These are phyloP conservation scores for Globisporangium uncinulatum DNA, from an alignment of 352 stramenopile species.

Conservation along the genomic window DNA sequence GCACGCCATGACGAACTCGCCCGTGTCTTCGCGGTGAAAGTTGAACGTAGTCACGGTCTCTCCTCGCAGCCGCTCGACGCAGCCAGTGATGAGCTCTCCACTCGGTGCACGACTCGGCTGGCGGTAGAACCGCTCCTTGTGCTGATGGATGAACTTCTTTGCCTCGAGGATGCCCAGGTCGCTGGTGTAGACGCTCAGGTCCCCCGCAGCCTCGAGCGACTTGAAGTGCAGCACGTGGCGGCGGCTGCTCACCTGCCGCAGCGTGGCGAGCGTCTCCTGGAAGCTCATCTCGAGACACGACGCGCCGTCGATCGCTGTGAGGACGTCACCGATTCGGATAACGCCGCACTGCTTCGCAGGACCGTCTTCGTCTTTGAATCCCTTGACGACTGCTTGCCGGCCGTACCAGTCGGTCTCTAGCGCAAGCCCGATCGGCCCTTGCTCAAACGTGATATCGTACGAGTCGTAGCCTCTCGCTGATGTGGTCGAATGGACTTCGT, in stretches of 20 bases:
- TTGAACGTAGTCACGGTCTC: constrained; percentile 83
- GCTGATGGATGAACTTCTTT: constrained; percentile 68
- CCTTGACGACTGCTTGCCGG: constrained; percentile 65
- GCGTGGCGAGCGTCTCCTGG: constrained; percentile 39
- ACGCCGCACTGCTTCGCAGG: constrained; percentile 49
- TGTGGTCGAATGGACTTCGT: constrained; percentile 6
- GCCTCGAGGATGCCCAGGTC: constrained; percentile 59
- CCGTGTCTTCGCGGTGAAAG: constrained; percentile 77
- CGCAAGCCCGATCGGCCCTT: constrained; percentile 53
- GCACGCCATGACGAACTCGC: constrained; percentile 69
- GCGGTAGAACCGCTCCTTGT: constrained; percentile 76
- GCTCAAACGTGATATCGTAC: constrained; percentile 63
- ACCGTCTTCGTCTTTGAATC: constrained; percentile 47
- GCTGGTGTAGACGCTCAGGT: constrained; percentile 60
- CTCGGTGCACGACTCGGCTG: constrained; percentile 11
- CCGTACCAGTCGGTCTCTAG: constrained; percentile 77
- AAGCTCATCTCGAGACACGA: constrained; percentile 71
- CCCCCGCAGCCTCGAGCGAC: constrained; percentile 52
- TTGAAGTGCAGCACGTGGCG: constrained; percentile 71
- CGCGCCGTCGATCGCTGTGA: constrained; percentile 65
- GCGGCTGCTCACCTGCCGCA: constrained; percentile 34
- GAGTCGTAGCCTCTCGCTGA: constrained; percentile 49
- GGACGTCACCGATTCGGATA: constrained; percentile 62
- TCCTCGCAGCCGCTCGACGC: constrained; percentile 59
- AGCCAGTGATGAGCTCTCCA: constrained; percentile 50